Percentiles rank a stretch among this genome's conserved stretches.
Evolutionary conservation across 768 basidiomycete genomes (phyloP).

Genomic region (Kwoniella mangroviensis): DNA sequence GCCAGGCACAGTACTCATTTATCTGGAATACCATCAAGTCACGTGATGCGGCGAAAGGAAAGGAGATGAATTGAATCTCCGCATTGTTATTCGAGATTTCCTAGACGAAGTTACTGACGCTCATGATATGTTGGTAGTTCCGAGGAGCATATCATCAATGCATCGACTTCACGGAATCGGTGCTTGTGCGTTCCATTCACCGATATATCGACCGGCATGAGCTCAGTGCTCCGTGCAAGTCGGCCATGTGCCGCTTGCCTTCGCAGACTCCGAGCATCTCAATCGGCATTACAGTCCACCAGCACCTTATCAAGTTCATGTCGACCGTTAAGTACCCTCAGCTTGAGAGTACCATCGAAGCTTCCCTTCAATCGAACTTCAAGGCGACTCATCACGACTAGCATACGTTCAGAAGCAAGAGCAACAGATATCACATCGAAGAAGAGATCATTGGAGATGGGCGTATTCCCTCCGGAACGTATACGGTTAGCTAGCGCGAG

Average conservation of each 20-base stretch:
- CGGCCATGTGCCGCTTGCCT: constrained; percentile 20
- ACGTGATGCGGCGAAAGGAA: background rate
- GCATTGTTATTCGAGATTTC: constrained; percentile 3
- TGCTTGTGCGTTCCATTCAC: no score
- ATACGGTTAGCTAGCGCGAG: constrained; percentile 45
- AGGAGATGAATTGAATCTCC: background rate
- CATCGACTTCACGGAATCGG: no score
- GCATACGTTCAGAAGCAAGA: background rate
- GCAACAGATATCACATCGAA: constrained; percentile 9
- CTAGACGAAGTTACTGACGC: background rate
- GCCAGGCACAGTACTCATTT: constrained; percentile 10
- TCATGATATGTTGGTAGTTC: background rate
- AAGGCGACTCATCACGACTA: background rate
- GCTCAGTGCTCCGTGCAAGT: constrained; percentile 1
- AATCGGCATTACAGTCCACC: background rate
- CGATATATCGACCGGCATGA: constrained; percentile 1
- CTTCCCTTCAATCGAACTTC: background rate
- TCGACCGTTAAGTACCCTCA: background rate
- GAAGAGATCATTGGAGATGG: constrained; percentile 44
- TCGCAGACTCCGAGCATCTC: constrained; percentile 10
- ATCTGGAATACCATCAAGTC: constrained; percentile 15
- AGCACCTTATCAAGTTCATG: background rate
- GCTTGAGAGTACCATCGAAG: background rate
- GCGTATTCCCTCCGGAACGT: constrained; percentile 57
- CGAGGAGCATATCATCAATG: no score